A percentile compares a stretch with the other conserved stretches of the same genome.
Conservation (phyloP, 2,329 filamentous ascomycete genomes). For the Talaromyces piceae region DNA sequence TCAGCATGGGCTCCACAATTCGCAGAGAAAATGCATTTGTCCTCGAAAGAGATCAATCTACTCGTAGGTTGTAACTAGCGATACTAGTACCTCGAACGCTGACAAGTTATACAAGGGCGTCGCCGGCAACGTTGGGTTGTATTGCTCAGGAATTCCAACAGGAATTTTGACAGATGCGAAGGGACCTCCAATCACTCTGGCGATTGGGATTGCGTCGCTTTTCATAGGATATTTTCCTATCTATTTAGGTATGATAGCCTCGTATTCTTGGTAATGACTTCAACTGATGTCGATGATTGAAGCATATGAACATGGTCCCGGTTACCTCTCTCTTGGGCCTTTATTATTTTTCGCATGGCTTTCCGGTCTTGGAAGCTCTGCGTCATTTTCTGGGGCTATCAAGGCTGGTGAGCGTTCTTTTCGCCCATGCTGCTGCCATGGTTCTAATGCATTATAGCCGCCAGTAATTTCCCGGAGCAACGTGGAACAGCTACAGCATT, state of each 20-base stretch:
- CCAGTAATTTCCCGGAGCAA: constrained; percentile 84
- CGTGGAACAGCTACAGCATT: constrained; percentile 92
- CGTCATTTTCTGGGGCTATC: constrained; percentile 80
- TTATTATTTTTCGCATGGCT: constrained; percentile 81
- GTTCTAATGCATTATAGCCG: constrained; percentile 46
- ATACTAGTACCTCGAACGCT: neutral
- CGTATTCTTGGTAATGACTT: neutral
- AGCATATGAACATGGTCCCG: constrained; percentile 65
- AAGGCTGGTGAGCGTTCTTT: constrained; percentile 52
- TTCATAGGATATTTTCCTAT: constrained; percentile 80
- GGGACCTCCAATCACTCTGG: constrained; percentile 70
- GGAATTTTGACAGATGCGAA: constrained; percentile 79
- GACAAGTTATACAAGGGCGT: constrained; percentile 39
- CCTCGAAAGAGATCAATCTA: constrained; percentile 86
- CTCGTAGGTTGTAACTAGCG: constrained; percentile 54
- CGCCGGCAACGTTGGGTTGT: constrained; percentile 70
- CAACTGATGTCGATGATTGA: constrained; percentile 10
- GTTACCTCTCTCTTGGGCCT: constrained; percentile 46
- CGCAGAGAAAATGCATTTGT: constrained; percentile 74
- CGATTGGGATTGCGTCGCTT: constrained; percentile 66
- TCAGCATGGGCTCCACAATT: constrained; percentile 97
- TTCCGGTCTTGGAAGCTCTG: constrained; percentile 80
- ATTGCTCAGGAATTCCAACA: constrained; percentile 78
- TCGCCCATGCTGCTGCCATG: neutral
- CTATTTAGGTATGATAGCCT: constrained; percentile 44